phyloP scores from a whole-genome alignment of 2,329 filamentous ascomycete genomes.

The Hymenoscyphus scutula region DNA sequence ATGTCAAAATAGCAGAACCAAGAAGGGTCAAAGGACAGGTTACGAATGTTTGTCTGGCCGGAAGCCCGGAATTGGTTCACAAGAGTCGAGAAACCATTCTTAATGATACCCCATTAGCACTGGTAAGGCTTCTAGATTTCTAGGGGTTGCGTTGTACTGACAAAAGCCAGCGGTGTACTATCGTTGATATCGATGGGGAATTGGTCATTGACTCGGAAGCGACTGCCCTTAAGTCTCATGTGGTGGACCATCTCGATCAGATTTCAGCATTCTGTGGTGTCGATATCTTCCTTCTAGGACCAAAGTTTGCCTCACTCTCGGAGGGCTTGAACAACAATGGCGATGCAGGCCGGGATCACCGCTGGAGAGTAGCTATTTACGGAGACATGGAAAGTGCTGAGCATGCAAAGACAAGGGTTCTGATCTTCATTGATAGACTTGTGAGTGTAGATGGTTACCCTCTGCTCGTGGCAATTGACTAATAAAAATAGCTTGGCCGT shows the following conservation, averaged over 20 bases:
- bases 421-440: constrained; percentile 84
- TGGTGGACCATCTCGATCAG: constrained; percentile 81
- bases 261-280: constrained; percentile 88
- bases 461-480: constrained; percentile 30
- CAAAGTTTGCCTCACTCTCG: constrained; percentile 78
- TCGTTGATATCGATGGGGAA: constrained; percentile 88
- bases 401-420: constrained; percentile 90
- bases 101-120: constrained; percentile 85
- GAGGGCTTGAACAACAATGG: constrained; percentile 71
- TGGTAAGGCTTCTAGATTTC: constrained; percentile 60
- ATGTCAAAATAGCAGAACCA: constrained; percentile 78
- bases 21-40: constrained; percentile 67
- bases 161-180: constrained; percentile 73
- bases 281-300: constrained; percentile 92
- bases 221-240: constrained; percentile 68
- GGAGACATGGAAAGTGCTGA: constrained; percentile 94
- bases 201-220: constrained; percentile 74
- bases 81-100: constrained; percentile 86
- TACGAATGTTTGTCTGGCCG: constrained; percentile 89
- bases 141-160: constrained; percentile 28
- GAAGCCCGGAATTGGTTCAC: constrained; percentile 81
- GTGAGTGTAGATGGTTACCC: constrained; percentile 20
- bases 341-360: constrained; percentile 78
- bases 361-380: constrained; percentile 90
- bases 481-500: constrained; percentile 61